Evolutionary conservation across 148 eudicot species (phyloP).

Genomic region (Rhododendron williamsianum): DNA sequence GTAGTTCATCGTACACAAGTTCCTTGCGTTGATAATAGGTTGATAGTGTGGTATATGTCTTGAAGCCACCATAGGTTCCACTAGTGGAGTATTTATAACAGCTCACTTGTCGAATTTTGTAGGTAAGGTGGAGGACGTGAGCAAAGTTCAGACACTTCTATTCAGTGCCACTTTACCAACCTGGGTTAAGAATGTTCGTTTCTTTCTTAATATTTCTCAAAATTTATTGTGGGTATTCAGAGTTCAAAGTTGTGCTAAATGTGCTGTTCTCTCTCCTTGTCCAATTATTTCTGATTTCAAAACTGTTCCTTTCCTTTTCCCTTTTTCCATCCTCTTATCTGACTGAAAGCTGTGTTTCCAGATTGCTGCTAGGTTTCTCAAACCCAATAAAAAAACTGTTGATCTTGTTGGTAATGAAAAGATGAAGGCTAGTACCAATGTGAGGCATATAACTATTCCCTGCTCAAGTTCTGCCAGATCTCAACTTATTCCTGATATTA

Average conservation of each 20-base stretch:
- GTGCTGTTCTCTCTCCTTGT: not conserved
- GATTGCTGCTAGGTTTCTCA: slow-evolving; percentile 75
- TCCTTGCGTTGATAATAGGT: not conserved
- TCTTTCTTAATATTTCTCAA: not conserved
- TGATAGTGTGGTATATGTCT: not conserved
- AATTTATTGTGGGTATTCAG: not conserved
- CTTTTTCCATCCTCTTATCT: not conserved
- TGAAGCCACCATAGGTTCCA: not conserved
- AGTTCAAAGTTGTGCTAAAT: not conserved
- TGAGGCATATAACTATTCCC: slow-evolving; percentile 85
- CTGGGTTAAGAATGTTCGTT: slow-evolving; percentile 80
- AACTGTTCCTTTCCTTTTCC: not conserved
- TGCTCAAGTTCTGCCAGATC: slow-evolving; percentile 73
- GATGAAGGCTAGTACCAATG: slow-evolving; percentile 90
- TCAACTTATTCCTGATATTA: slow-evolving; percentile 88
- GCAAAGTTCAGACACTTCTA: slow-evolving; percentile 89
- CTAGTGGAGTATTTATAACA: not conserved
- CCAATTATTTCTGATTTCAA: not conserved
- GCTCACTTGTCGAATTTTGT: slow-evolving; percentile 1
- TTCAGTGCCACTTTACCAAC: slow-evolving; percentile 90
- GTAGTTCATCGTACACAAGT: slow-evolving; percentile 5
- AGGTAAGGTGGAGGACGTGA: slow-evolving; percentile 89
- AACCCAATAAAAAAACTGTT: slow-evolving; percentile 63
- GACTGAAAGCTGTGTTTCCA: slow-evolving; percentile 8
- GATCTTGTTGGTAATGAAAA: slow-evolving; percentile 95